Evolutionary conservation across 495 filamentous ascomycete genomes (phyloP).

Genomic region (Extremus antarcticus): DNA sequence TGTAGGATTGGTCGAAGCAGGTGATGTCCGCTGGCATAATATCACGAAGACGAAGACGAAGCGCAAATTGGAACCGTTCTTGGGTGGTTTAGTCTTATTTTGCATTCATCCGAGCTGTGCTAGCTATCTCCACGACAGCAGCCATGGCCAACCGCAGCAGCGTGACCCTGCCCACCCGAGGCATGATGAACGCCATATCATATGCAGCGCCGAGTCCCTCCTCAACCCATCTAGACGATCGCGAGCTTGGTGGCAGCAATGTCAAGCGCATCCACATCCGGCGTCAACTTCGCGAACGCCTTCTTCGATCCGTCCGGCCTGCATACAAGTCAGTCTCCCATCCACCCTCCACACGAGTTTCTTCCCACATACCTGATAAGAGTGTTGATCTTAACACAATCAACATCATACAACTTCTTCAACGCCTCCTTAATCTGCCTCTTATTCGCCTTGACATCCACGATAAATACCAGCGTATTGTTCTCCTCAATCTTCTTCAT

Average conservation of each 20-base stretch:
- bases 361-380: slow-evolving; percentile 64
- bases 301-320: slow-evolving; percentile 98
- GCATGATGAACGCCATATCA: background rate
- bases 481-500: slow-evolving; percentile 99
- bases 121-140: no score
- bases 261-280: slow-evolving; percentile 96
- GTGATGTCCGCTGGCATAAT: no score
- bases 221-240: slow-evolving; percentile 62
- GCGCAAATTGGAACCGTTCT: no score
- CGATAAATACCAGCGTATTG: slow-evolving; percentile 99
- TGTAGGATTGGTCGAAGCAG: no score
- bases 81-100: no score
- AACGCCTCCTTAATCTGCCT: slow-evolving; percentile 95
- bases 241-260: slow-evolving; percentile 97
- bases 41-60: background rate
- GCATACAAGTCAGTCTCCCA: slow-evolving; percentile 21
- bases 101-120: no score
- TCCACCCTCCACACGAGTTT: background rate
- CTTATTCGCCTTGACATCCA: slow-evolving; percentile 98
- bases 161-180: no score
- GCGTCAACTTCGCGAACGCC: slow-evolving; percentile 86
- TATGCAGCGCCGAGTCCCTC: background rate
- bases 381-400: slow-evolving; percentile 97
- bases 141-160: background rate
- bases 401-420: slow-evolving; percentile 99